Percentiles rank a stretch among this genome's conserved stretches.
Conservation (phyloP, 1,284 basidiomycete genomes). For the Takashimella tepidaria region DNA sequence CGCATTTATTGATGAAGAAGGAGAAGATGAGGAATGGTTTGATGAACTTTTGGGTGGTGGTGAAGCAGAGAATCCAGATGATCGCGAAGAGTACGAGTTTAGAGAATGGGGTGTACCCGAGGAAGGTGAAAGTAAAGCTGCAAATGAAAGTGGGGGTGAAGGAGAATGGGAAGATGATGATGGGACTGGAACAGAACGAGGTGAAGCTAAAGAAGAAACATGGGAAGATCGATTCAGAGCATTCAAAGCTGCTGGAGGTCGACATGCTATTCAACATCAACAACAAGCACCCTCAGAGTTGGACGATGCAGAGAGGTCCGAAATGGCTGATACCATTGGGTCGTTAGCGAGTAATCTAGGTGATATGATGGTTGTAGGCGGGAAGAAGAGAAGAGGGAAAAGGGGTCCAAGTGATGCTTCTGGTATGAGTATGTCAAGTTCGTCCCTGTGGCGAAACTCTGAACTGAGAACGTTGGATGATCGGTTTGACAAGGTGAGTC, state of each 20-base stretch:
- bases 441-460: constrained; percentile 90
- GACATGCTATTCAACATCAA: constrained; percentile 49
- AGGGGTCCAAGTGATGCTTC: constrained; percentile 70
- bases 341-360: constrained; percentile 61
- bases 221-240: constrained; percentile 74
- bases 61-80: constrained; percentile 52
- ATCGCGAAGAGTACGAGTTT: constrained; percentile 60
- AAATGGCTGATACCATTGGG: constrained; percentile 74
- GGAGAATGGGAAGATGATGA: constrained; percentile 31
- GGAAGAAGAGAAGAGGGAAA: constrained; percentile 64
- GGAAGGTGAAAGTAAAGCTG: constrained; percentile 14
- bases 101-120: constrained; percentile 55
- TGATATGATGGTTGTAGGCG: constrained; percentile 59
- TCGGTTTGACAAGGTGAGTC: constrained; percentile 78
- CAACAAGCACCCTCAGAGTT: constrained; percentile 30
- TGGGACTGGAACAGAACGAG: constrained; percentile 39
- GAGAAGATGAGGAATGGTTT: constrained; percentile 53
- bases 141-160: constrained; percentile 30
- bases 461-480: constrained; percentile 85
- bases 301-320: constrained; percentile 53
- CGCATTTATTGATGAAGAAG: constrained; percentile 71
- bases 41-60: constrained; percentile 51
- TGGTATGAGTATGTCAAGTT: constrained; percentile 94
- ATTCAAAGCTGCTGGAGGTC: constrained; percentile 56
- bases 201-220: constrained; percentile 32